Evolutionary conservation across 345 rosid genomes (phyloP), one percentile per base, ranked within the genome.

Genomic region (Sisymbrium irio): DNA sequence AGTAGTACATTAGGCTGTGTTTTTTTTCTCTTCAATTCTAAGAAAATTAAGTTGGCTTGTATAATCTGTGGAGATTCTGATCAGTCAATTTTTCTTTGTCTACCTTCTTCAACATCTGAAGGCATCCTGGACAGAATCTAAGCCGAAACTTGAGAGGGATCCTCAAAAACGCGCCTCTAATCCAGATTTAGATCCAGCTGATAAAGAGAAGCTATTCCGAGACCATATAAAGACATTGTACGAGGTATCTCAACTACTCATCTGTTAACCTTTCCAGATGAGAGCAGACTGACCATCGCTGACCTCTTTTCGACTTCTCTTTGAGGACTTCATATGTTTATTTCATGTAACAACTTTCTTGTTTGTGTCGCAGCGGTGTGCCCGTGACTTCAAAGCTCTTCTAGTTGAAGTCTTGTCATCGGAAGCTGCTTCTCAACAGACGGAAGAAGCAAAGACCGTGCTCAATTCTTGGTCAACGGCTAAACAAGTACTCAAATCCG

Each of bases 61-160:
- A 28, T 19, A 9, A 35, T 37, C 40, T 69, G 42, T 35, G 39
- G 36, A 50, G 42, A 69, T 42, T 30, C 62, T 73, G 61, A 72
- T 77, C 0, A 9, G 41, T 49, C 13, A 70, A 15, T 65, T n/a
- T 69, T 56, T 68, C 40, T 20, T 9, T 30, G 71, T 39, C 22
- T 73, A 39, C 41, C 56, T 56, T 17, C 33, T 59, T 70, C 42
- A 88, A 69, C 41, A 76, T 62, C 71, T 56, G 44, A 76, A 76
- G 99, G 94, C 91, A 82, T 90, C 97, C 25, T 95, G 99, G 99
- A 89, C 92, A 1, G 98, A 92, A 65, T 90, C 97, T 39, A 95
- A 89, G 76, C 80, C 83, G 62, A 89, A 85, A 79, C 71, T 95
- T 78, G 99, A 92, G 65, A 95, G 92, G 83, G 99, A 95, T 85